A percentile compares a stretch with the other conserved stretches of the same genome.
phyloP scores from a whole-genome alignment of 2,329 filamentous ascomycete species.

The Ophiostoma himal-ulmi region DNA sequence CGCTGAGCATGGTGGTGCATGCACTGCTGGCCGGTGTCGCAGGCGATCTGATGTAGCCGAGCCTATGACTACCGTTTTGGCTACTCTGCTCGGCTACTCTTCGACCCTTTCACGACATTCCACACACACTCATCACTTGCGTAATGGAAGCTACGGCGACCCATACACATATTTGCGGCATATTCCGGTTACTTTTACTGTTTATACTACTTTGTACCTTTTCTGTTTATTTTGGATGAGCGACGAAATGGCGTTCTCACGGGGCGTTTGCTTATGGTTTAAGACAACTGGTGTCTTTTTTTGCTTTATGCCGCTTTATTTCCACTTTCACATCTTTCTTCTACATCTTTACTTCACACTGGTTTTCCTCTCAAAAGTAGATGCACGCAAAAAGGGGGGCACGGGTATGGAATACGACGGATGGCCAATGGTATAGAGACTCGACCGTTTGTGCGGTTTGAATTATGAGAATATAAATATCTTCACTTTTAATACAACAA shows the following conservation, averaged over 20 bases:
- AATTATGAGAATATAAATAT: background rate
- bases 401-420: background rate
- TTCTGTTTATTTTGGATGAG: conserved; percentile 8
- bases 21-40: conserved; percentile 93
- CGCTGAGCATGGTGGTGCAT: conserved; percentile 82
- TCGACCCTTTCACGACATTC: background rate
- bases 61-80: background rate
- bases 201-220: background rate
- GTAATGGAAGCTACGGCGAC: background rate
- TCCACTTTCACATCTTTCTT: background rate
- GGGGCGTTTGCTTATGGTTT: background rate
- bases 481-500: background rate
- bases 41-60: conserved; percentile 50
- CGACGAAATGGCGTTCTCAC: conserved; percentile 9
- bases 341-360: background rate
- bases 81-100: background rate
- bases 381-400: background rate
- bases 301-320: background rate
- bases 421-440: background rate
- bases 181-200: background rate
- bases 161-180: background rate
- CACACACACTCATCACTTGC: background rate
- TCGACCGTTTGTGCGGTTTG: background rate
- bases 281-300: background rate
- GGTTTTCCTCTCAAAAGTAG: background rate